Base-by-base conservation (phyloP, 306 rosid species). In the Trichosanthes truncata region DNA sequence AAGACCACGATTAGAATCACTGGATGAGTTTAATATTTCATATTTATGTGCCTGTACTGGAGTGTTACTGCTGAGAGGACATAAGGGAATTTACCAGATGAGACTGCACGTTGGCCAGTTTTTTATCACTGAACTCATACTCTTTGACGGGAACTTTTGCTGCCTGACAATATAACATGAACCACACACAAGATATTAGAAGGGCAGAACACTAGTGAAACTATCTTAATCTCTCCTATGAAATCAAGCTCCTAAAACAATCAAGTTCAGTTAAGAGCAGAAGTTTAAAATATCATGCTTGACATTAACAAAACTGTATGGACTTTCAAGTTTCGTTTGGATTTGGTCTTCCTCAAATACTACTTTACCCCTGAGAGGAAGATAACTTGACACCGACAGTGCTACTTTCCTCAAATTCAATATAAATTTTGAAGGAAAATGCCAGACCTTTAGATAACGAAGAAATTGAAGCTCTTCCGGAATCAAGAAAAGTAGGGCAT, bases 121-220 rank as follows among this genome's bases (percentile, higher is more conserved):
- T 91, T 91, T 94, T 94, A 52, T 89, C 85, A 31, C 80, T 87
- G 60, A 85, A 89, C 68, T 63, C 86, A 31, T 86, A 91, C 84
- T 91, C 93, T 87, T 92, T 92, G 73, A 92, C 91, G 5, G 98
- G 97, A 82, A 95, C 89, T 87, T 95, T 95, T 14, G 96, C 97
- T 21, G 87, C 97, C 98, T 95, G 90, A 29, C 55, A 60, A 57
- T 8, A 81, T 74, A 67, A 82, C 57, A 45, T 35, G 66, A 61
- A 77, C 13, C 40, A 43, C 17, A 72, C 18, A 29, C 48, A 25
- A 57, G 33, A 60, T 63, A 13, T 41, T 25, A 75, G 5, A 35
- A 53, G 20, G 51, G 33, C 9, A 36, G 62, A 35, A 18, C 49
- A 53, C 49, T 31, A 20, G 62, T n/a, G 48, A 20, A 75, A 75